Evolutionary conservation across 768 basidiomycete species (phyloP).

Genomic region (Mycena belliarum): DNA sequence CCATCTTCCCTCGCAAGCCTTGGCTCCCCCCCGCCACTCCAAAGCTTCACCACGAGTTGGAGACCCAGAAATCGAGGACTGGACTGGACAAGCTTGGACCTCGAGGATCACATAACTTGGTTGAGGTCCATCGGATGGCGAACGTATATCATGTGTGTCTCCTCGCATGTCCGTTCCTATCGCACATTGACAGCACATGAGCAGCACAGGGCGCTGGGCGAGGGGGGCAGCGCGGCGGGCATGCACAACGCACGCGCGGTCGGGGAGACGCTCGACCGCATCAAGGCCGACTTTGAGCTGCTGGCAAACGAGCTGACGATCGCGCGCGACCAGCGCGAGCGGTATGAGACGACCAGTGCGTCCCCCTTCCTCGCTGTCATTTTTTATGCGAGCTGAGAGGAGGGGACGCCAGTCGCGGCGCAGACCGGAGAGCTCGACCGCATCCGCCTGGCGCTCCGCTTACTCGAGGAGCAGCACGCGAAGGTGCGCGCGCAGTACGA

Average conservation of each 20-base stretch:
- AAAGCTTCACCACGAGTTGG: too few species aligned
- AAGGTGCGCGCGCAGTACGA: slow-evolving; percentile 17
- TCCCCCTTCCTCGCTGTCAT: not conserved
- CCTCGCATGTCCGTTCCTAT: too few species aligned
- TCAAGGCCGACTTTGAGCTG: slow-evolving; percentile 20
- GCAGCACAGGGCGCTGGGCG: slow-evolving; percentile 16
- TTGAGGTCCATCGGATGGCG: too few species aligned
- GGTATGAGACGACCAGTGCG: slow-evolving; percentile 20
- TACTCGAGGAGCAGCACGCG: slow-evolving; percentile 8
- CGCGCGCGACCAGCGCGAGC: slow-evolving; percentile 18
- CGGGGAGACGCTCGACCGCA: slow-evolving; percentile 17
- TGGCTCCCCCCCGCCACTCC: too few species aligned
- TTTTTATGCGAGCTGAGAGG: too few species aligned
- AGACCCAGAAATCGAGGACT: too few species aligned
- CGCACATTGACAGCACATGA: too few species aligned
- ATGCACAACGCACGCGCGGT: slow-evolving; percentile 16
- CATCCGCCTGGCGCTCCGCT: slow-evolving; percentile 10
- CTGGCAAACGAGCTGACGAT: slow-evolving; percentile 16
- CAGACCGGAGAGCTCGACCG: slow-evolving; percentile 22
- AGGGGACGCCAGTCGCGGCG: not conserved
- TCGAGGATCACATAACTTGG: too few species aligned
- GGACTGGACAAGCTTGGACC: too few species aligned
- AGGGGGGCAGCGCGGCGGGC: not conserved
- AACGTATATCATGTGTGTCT: too few species aligned
- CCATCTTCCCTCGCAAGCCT: too few species aligned